Evolutionary conservation across 371 early-diverging fungal species (phyloP).

Genomic region (Mortierella sp.): DNA sequence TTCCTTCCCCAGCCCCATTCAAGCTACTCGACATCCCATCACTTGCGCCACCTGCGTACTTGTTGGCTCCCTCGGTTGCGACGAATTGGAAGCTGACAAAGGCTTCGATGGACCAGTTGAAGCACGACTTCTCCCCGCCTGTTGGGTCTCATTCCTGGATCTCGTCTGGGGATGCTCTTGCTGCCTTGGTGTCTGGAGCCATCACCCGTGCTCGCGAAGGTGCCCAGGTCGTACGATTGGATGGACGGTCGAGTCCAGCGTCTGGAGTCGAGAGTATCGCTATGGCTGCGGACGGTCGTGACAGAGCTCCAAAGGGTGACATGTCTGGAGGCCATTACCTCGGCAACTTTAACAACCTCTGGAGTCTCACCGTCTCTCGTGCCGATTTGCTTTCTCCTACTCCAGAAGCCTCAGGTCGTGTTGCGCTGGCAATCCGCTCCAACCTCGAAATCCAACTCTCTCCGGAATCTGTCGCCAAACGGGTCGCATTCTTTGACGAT

Average conservation of each 20-base stretch:
- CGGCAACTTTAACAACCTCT: conserved; percentile 62
- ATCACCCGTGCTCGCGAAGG: conserved; percentile 60
- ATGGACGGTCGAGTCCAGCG: conserved; percentile 54
- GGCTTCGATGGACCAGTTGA: conserved; percentile 43
- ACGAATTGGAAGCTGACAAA: conserved; percentile 58
- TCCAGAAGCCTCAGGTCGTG: conserved; percentile 42
- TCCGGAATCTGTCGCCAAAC: conserved; percentile 56
- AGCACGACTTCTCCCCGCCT: conserved; percentile 57
- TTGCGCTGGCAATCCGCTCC: conserved; percentile 60
- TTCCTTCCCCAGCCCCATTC: conserved; percentile 52
- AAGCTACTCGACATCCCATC: conserved; percentile 38
- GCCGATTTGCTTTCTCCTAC: conserved; percentile 48
- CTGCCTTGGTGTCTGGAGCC: conserved; percentile 57
- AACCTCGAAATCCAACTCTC: conserved; percentile 47
- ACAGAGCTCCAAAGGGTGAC: conserved; percentile 46
- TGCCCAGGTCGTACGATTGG: conserved; percentile 43
- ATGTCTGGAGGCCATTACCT: conserved; percentile 58
- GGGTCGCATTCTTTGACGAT: conserved; percentile 59
- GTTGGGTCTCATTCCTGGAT: conserved; percentile 52
- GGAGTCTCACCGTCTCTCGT: conserved; percentile 46
- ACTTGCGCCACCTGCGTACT: conserved; percentile 40
- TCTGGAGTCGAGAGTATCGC: conserved; percentile 50
- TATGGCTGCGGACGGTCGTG: conserved; percentile 64
- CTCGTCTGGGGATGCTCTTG: conserved; percentile 62
- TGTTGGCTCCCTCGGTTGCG: conserved; percentile 51